Percentiles rank a stretch among this genome's conserved stretches.
phyloP scores from a whole-genome alignment of 768 basidiomycete species.

The Mycena sanguinolenta region DNA sequence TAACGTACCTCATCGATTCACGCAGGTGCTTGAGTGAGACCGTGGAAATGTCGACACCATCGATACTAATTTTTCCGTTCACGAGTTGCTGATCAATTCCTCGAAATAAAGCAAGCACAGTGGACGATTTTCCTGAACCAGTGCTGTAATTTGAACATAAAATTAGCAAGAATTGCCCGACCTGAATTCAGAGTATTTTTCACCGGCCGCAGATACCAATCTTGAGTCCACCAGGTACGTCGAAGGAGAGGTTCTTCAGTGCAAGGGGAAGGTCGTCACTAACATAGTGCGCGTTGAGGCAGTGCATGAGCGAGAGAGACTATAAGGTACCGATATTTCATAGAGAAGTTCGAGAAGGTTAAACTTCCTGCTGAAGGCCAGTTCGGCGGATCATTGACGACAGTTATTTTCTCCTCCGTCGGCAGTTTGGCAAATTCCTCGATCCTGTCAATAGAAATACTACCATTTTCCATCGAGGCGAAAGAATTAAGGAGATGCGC shows the following conservation, averaged over 20 bases:
- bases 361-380: conserved; percentile 25
- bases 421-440: conserved; percentile 26
- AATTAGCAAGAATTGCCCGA: not conserved
- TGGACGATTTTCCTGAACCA: conserved; percentile 32
- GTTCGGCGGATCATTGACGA: not conserved
- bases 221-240: conserved; percentile 12
- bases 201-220: conserved; percentile 32
- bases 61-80: conserved; percentile 24
- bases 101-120: conserved; percentile 29
- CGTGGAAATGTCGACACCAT: conserved; percentile 29
- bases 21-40: conserved; percentile 19
- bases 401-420: conserved; percentile 6
- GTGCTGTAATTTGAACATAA: conserved; percentile 1
- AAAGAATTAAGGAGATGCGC: conserved; percentile 5
- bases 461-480: conserved; percentile 25
- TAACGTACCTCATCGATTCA: conserved; percentile 31
- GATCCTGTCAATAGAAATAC: conserved; percentile 26
- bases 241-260: conserved; percentile 23
- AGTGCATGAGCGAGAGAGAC: not conserved
- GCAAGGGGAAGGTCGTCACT: conserved; percentile 27
- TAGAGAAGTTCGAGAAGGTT: conserved; percentile 18
- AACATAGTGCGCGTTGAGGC: not conserved
- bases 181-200: not conserved
- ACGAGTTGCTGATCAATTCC: conserved; percentile 34
- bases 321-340: conserved; percentile 23